Base-by-base conservation (phyloP, 2,329 filamentous ascomycete species). In the Ambrosiella beaveri region DNA sequence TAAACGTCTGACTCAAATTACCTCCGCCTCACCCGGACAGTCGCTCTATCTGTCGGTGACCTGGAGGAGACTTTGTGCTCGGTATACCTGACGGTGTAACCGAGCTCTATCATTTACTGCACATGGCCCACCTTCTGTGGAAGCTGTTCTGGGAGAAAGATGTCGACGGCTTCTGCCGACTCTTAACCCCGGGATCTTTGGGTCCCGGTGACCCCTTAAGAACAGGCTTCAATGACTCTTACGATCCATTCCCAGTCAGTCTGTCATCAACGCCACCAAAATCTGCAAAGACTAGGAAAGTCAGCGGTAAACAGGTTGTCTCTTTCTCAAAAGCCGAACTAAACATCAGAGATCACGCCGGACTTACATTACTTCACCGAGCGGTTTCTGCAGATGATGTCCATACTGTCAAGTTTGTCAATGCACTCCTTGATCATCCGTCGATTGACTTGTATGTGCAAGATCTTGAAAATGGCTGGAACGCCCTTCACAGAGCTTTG, bases 71-170 rank as follows among this genome's bases (percentile, higher is more conserved):
- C 44, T 15, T n/a, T 54, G 11, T 47, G 27, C 47, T 37, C 47
- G 47, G 47, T 35, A 19, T 36, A 19, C 47, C 44, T 47, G n/a
- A 55, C 37, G 19, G 39, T 55, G 54, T 53, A 44, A 41, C 39
- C 36, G 39, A 11, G 51, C 56, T 65, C 60, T 64, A 63, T 63
- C 57, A 63, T 62, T 66, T 64, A 65, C 71, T 69, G 74, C 82
- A 81, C 82, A 93, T 97, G 91, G 97, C 88, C 84, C 85, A 89
- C 76, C 81, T 86, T 80, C 82, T 98, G 71, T 96, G 91, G 91
- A 90, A 89, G 79, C 88, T 81, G 71, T 97, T 91, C 71, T 85
- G 94, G 77, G 86, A 96, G 82, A 87, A 96, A 79, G 89, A 98
- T 82, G 86, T 95, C 82, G 90, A 95, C 70, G 82, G 76, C 69